Percentiles rank a stretch among this genome's conserved stretches.
These are phyloP conservation scores for Apiotrichum veenhuisii DNA, from an alignment of 1,284 basidiomycete genomes.

Conservation along the genomic window DNA sequence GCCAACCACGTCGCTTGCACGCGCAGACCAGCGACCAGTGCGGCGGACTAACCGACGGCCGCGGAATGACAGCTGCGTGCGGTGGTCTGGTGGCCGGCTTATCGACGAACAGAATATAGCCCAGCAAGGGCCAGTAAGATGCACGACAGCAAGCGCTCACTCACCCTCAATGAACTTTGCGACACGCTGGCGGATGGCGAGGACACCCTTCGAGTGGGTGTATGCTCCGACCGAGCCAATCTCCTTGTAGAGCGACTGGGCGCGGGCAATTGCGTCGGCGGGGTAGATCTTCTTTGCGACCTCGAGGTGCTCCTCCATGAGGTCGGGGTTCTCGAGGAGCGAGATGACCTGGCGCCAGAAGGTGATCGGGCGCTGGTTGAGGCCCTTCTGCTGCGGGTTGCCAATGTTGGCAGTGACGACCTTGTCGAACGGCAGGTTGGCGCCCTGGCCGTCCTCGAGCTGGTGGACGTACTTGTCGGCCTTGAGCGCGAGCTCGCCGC, in stretches of 20 bases:
- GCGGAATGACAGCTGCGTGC: no score
- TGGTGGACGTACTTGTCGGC: constrained; percentile 76
- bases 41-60: no score
- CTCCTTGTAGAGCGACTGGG: constrained; percentile 72
- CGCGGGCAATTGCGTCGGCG: constrained; percentile 76
- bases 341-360: constrained; percentile 76
- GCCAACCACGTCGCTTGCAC: no score
- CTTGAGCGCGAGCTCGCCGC: constrained; percentile 91
- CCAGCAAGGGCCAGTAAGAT: no score
- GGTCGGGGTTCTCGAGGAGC: constrained; percentile 84
- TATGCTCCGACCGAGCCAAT: constrained; percentile 95
- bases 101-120: no score
- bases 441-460: constrained; percentile 55
- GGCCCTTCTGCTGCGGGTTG: constrained; percentile 92
- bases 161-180: constrained; percentile 82
- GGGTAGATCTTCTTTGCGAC: constrained; percentile 67
- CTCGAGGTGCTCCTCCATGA: constrained; percentile 68
- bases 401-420: constrained; percentile 96
- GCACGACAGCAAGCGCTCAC: constrained; percentile 28
- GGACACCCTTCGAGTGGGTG: constrained; percentile 90
- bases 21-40: no score
- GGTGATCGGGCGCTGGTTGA: constrained; percentile 90
- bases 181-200: constrained; percentile 80
- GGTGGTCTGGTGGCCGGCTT: no score
- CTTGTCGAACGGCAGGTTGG: constrained; percentile 75